Evolutionary conservation across 2,329 filamentous ascomycete species (phyloP), one percentile per base, ranked within the genome.

Genomic region (Blumeria hordei): DNA sequence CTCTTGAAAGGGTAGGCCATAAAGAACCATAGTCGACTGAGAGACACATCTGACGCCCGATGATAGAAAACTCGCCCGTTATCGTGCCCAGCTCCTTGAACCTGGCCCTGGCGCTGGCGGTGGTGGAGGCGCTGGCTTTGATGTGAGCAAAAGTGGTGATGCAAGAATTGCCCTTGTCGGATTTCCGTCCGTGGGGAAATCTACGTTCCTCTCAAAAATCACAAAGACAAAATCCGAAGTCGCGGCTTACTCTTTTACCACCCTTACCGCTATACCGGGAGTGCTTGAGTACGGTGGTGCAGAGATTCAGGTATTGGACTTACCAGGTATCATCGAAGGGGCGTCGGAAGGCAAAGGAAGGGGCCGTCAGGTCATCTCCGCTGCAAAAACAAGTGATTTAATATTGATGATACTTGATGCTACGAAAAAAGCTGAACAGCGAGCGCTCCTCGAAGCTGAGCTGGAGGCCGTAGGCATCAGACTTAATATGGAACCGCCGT

Each of bases 131-230:
- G 71, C 83, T 2, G 92, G 92, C 10, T 98, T 93, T 68, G 85
- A 90, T 65, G 92, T 98, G 44, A 92, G 84, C 67, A 98, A 98
- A 70, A 90, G 83, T 60, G 92, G 92, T 59, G 92, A 98, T 72
- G 92, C 92, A 12, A 81, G 92, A 64, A 96, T 98, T 70, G 88
- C 93, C 1, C 78, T 98, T 1, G 93, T 98, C 55, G 92, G 92
- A n/a, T 98, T 98, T 63, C 92, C 93, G 0, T 98, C 93, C 0
- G 92, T 98, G 54, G 92, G 92, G 67, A 98, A 98, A 72, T 98
- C 92, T 2, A 98, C 92, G 0, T 96, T 98, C 66, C 69, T 98
- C n/a, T 95, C 88, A 52, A 95, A 96, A 66, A 93, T 98, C 67
- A 98, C 92, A 53, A 96, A 94, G 71, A 98, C 93, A 41, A 88